Percentiles rank a stretch among this genome's conserved stretches.
phyloP scores from a whole-genome alignment of 306 rosid species.

The Gleditsia sinensis region DNA sequence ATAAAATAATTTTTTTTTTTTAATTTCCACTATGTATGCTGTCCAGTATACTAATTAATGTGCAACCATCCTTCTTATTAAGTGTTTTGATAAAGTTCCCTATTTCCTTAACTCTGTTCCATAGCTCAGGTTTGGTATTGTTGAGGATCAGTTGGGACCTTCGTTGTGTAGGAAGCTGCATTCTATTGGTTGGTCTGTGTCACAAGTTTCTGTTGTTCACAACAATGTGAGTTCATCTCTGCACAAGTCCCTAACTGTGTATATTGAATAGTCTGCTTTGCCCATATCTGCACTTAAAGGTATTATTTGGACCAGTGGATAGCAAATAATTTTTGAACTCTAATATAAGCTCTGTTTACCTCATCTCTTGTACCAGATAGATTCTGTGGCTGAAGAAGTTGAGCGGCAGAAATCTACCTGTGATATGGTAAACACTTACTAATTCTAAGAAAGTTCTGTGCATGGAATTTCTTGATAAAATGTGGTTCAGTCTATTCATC shows the following conservation, averaged over 20 bases:
- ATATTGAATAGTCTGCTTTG: constrained; percentile 23
- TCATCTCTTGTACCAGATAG: constrained; percentile 55
- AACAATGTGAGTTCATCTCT: constrained; percentile 73
- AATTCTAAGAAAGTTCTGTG: constrained; percentile 24
- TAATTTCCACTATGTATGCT: constrained; percentile 12
- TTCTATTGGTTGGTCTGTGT: constrained; percentile 80
- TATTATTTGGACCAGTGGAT: constrained; percentile 11
- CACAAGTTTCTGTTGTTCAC: constrained; percentile 68
- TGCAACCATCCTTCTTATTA: constrained; percentile 23
- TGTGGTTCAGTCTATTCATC: constrained; percentile 30
- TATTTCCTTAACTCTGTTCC: constrained; percentile 57
- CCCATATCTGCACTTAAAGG: constrained; percentile 5
- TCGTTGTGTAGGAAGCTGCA: constrained; percentile 71
- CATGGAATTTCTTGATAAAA: constrained; percentile 22
- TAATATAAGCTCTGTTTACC: constrained; percentile 9
- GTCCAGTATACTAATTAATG: constrained; percentile 18
- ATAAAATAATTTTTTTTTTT: constrained; percentile 9
- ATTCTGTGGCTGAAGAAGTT: constrained; percentile 93
- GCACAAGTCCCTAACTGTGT: constrained; percentile 10
- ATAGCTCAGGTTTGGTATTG: constrained; percentile 98
- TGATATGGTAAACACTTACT: constrained; percentile 67
- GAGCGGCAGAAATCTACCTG: constrained; percentile 61
- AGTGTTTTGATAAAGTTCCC: constrained; percentile 56
- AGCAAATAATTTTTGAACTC: background rate
- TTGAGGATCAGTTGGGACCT: constrained; percentile 86